Evolutionary conservation across 805 yeast genomes (phyloP).

Genomic region (Candida sithepensis): DNA sequence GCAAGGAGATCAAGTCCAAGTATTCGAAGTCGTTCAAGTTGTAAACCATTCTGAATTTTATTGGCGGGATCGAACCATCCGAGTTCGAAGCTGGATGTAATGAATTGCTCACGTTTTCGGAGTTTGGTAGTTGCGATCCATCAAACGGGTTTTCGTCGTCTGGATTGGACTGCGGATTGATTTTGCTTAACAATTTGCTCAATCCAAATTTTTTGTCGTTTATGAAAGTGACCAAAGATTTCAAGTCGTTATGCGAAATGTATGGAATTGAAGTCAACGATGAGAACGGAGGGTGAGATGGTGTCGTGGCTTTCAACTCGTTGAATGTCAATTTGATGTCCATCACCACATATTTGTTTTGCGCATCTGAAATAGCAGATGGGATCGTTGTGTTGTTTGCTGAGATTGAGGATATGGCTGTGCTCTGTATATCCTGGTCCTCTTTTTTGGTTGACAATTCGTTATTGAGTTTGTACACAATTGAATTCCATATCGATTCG

Average conservation of each 20-base stretch:
- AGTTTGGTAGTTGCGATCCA: constrained; percentile 23
- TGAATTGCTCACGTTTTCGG: constrained; percentile 4
- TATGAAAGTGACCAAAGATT: constrained; percentile 58
- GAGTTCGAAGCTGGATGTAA: constrained; percentile 11
- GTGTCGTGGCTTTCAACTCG: constrained; percentile 57
- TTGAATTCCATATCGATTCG: constrained; percentile 10
- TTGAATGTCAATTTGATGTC: constrained; percentile 63
- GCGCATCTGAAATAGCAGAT: constrained; percentile 17
- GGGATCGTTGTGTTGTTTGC: constrained; percentile 3
- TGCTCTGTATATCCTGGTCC: neutral
- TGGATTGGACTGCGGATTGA: neutral
- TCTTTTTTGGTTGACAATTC: neutral
- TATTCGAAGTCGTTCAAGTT: constrained; percentile 41
- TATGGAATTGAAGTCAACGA: constrained; percentile 54
- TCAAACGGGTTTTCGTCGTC: constrained; percentile 26
- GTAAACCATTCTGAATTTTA: constrained; percentile 43
- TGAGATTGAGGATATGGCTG: neutral
- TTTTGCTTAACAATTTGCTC: constrained; percentile 12
- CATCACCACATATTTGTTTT: constrained; percentile 56
- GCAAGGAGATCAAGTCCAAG: constrained; percentile 27
- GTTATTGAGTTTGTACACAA: constrained; percentile 3
- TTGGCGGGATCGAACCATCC: constrained; percentile 30
- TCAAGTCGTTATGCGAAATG: constrained; percentile 54
- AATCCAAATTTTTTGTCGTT: constrained; percentile 41
- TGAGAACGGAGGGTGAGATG: constrained; percentile 43